Percentiles rank a stretch among this genome's conserved stretches.
These are phyloP conservation scores for Gaertneriomyces sp. DNA, from an alignment of 192 early-diverging fungal genomes.

Conservation along the genomic window DNA sequence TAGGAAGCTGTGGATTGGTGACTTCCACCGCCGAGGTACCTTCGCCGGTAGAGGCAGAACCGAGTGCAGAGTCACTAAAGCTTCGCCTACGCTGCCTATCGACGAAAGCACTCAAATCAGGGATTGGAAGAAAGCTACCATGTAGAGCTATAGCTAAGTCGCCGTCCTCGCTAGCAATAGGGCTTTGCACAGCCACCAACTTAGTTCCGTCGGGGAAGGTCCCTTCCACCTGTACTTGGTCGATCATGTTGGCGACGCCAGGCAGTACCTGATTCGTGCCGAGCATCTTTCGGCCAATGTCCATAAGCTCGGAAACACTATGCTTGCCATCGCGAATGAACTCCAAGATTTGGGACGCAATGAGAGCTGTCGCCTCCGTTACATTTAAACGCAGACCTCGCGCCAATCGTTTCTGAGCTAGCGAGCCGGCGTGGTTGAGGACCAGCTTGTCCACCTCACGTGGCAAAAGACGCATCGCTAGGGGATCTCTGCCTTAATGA, in stretches of 20 bases:
- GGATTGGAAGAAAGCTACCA: slow-evolving; percentile 81
- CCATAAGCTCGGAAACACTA: slow-evolving; percentile 83
- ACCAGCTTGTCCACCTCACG: slow-evolving; percentile 93
- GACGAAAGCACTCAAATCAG: slow-evolving; percentile 33
- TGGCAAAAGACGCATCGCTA: slow-evolving; percentile 66
- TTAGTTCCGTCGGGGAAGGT: slow-evolving; percentile 93
- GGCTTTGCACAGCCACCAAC: slow-evolving; percentile 89
- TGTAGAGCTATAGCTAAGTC: slow-evolving; percentile 81
- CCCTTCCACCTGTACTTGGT: slow-evolving; percentile 87
- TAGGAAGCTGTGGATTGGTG: too few relatives aligned
- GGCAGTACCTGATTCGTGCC: slow-evolving; percentile 80
- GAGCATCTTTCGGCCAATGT: slow-evolving; percentile 80
- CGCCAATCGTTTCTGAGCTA: slow-evolving; percentile 88
- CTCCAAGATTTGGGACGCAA: slow-evolving; percentile 81
- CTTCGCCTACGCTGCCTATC: neutral
- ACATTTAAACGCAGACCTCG: slow-evolving; percentile 85
- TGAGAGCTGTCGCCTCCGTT: slow-evolving; percentile 82
- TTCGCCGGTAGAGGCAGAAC: too few relatives aligned
- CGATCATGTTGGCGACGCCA: slow-evolving; percentile 63
- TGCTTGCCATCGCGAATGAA: slow-evolving; percentile 86
- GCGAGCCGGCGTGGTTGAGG: slow-evolving; percentile 77
- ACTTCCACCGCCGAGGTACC: too few relatives aligned
- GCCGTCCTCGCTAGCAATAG: slow-evolving; percentile 79
- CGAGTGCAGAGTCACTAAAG: too few relatives aligned
- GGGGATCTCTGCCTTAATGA: neutral